Evolutionary conservation across 768 basidiomycete genomes (phyloP), one percentile per base, ranked within the genome.

Genomic region (Kondoa subrosea): DNA sequence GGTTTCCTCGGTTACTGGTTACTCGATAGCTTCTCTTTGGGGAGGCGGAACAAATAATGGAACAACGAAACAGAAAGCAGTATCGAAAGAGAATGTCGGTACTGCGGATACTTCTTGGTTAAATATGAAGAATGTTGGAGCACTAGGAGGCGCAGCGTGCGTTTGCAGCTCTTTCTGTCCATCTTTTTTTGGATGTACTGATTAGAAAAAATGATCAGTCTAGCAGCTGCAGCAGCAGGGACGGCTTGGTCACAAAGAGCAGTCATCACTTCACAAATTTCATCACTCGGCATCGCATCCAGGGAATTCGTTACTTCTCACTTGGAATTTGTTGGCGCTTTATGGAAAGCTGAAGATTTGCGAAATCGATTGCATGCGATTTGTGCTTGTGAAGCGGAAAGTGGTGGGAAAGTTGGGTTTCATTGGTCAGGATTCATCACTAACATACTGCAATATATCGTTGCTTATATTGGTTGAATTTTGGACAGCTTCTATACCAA

Each of bases 251-350:
- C 16, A 3, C 61, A 63, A 33, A 27, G 61, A 33, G 29, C 27
- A 4, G 33, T 8, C 16, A 63, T 63, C n/a, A n/a, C n/a, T n/a
- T n/a, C n/a, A n/a, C n/a, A n/a, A n/a, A n/a, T n/a, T 16, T 31
- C 61, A 27, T 31, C 27, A 12, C 15, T 32, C 2, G 61, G 61
- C n/a, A n/a, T 16, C 26, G 33, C 16, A 3, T 29, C 26, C 12
- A 31, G 29, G 29, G 26, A 63, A 3, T 63, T 63, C 30, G 30
- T 63, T 32, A 63, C 27, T 33, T 63, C 61, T 30, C 61, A 63
- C 29, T n/a, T 63, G 17, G 61, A 63, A 63, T 63, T 63, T n/a
- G 61, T 63, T 32, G 61, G 61, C 61, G 61, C 30, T 3, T n/a
- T 63, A 17, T 29, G 27, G 29, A 63, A 32, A 32, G 29, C 30